A percentile compares a stretch with the other conserved stretches of the same genome.
Evolutionary conservation across 2,329 filamentous ascomycete species (phyloP).

Genomic region (Colletotrichum sp.): DNA sequence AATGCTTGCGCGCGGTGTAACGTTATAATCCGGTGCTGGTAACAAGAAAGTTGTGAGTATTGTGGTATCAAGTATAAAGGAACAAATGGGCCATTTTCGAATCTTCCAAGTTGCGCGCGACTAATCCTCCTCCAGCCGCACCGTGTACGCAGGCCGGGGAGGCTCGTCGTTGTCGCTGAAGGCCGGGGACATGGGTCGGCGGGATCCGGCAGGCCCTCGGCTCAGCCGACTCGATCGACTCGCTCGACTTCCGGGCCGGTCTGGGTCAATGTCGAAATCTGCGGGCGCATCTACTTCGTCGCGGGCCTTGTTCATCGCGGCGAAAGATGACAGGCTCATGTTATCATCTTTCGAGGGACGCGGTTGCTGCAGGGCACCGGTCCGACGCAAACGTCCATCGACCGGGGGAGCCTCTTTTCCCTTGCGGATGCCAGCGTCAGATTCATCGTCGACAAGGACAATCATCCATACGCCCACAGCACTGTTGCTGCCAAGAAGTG

Average conservation of each 20-base stretch:
- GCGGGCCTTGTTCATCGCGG: constrained; percentile 9
- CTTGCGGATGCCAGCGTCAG: constrained; percentile 18
- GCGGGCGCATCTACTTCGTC: not conserved
- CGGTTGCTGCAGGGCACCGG: not conserved
- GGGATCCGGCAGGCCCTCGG: not conserved
- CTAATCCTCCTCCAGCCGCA: constrained; percentile 15
- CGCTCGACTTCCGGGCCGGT: constrained; percentile 5
- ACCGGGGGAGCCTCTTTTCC: constrained; percentile 29
- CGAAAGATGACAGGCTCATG: constrained; percentile 24
- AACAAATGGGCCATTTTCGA: too few species aligned
- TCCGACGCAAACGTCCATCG: constrained; percentile 16
- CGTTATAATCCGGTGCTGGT: not conserved
- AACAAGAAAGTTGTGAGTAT: not conserved
- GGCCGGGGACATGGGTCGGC: not conserved
- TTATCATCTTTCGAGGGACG: constrained; percentile 17
- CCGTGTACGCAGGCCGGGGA: not conserved
- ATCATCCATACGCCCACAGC: constrained; percentile 81
- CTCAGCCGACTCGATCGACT: constrained; percentile 9
- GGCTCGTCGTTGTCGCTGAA: not conserved
- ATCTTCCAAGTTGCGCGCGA: not conserved
- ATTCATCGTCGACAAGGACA: constrained; percentile 71
- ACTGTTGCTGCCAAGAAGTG: constrained; percentile 69
- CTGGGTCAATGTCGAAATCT: not conserved
- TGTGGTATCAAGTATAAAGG: not conserved
- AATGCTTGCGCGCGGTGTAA: not conserved